Base-by-base conservation (phyloP, 2,329 filamentous ascomycete genomes). In the Colletotrichum graminicola region DNA sequence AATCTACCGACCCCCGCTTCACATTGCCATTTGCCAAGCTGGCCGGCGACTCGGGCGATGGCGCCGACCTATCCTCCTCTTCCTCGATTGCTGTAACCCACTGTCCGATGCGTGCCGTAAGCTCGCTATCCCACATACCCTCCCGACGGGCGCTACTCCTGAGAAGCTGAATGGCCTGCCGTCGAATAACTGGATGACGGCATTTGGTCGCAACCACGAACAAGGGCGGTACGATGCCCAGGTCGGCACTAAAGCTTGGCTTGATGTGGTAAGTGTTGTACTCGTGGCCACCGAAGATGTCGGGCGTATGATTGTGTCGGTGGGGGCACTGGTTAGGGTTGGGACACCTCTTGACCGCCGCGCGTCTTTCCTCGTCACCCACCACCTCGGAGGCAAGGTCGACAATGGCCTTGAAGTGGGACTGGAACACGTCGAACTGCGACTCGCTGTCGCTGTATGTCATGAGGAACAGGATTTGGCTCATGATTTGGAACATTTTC, bases 131-230 rank as follows among this genome's bases (percentile, higher is more conserved):
- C 91, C 91, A 93, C 85, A 92, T 90, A 29, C 89, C 90, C 79
- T 93, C 91, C 60, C 90, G 83, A 56, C 90, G 84, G 10, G 89
- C 86, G 75, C 87, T 90, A 74, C 85, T 88, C 62, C 84, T 83
- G 66, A 93, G 80, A 47, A 93, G 78, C 77, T 88, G 84, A 52
- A 92, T 89, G 10, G 91, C 90, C 73, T 88, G 86, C 23, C 89
- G 83, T 26, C 91, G 86, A 43, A 88, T 83, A 1, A 81, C 74
- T 0, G 86, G 84, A 71, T 91, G 86, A 14, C 90, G 86, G 75
- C 90, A 92, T 76, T 91, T 91, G 8, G 88, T 91, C 8, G 88
- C 90, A n/a, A 90, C 87, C 6, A 91, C 85, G 73, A 89, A 92
- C 1, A 93, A 83, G 0, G 90, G 89, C 4, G 90, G 87, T 5